Percentiles rank a stretch among this genome's conserved stretches.
phyloP scores from a whole-genome alignment of 305 asterid species.

The Andrographis paniculata region DNA sequence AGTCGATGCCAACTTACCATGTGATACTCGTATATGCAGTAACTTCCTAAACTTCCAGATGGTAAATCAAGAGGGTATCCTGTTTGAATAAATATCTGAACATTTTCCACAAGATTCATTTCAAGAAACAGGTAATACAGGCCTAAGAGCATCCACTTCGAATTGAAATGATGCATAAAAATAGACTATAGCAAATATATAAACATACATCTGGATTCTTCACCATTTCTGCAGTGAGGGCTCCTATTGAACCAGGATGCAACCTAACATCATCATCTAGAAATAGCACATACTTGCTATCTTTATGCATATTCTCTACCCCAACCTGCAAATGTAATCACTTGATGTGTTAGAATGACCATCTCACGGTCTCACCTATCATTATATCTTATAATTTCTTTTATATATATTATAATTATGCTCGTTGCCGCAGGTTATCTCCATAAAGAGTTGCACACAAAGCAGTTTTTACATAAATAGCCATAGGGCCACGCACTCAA shows the following conservation, averaged over 20 bases:
- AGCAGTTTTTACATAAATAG: too few relatives aligned
- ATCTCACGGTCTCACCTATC: too few relatives aligned
- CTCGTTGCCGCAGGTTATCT: too few relatives aligned
- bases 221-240: slow-evolving; percentile 88
- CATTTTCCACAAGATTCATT: slow-evolving; percentile 13
- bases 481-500: too few relatives aligned
- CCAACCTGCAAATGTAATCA: slow-evolving; percentile 48
- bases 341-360: too few relatives aligned
- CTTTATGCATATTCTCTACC: slow-evolving; percentile 89
- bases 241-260: slow-evolving; percentile 98
- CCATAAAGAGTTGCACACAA: too few relatives aligned
- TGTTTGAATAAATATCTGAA: slow-evolving; percentile 96
- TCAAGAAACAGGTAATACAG: slow-evolving; percentile 14
- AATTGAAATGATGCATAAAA: slow-evolving; percentile 5
- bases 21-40: slow-evolving; percentile 98
- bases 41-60: slow-evolving; percentile 97
- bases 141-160: slow-evolving; percentile 17
- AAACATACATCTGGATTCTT: slow-evolving; percentile 82
- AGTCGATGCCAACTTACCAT: slow-evolving; percentile 50
- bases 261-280: slow-evolving; percentile 95
- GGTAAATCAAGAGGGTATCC: slow-evolving; percentile 99
- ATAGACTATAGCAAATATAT: slow-evolving; percentile 7
- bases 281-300: slow-evolving; percentile 81
- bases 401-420: too few relatives aligned
- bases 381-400: too few relatives aligned